Percentiles rank a stretch among this genome's conserved stretches.
phyloP scores from a whole-genome alignment of 371 early-diverging fungal species.

The Amoeboaphelidium occidentale region DNA sequence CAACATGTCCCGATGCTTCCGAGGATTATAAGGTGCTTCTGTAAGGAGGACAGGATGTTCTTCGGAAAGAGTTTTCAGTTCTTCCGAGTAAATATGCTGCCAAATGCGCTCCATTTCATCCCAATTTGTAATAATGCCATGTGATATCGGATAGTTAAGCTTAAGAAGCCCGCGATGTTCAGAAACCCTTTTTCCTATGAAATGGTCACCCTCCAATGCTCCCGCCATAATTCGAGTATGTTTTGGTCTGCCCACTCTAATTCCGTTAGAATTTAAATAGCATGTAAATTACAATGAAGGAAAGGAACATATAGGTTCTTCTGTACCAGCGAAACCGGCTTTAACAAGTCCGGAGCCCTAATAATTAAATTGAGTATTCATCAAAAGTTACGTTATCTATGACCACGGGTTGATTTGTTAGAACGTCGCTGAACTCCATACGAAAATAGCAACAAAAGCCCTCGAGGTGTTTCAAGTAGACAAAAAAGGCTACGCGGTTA shows the following conservation, averaged over 20 bases:
- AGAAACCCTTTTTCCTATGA: constrained; percentile 78
- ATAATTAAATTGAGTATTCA: not conserved
- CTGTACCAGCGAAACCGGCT: constrained; percentile 92
- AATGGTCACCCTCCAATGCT: constrained; percentile 73
- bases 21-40: constrained; percentile 80
- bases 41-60: constrained; percentile 92
- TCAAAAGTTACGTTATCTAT: constrained; percentile 33
- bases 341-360: constrained; percentile 18
- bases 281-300: constrained; percentile 40
- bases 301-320: constrained; percentile 74
- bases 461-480: no score
- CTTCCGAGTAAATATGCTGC: constrained; percentile 78
- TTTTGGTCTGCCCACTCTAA: constrained; percentile 77
- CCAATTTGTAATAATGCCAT: constrained; percentile 86
- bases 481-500: no score
- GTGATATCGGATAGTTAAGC: constrained; percentile 81
- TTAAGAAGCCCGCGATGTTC: constrained; percentile 72
- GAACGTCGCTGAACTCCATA: not conserved
- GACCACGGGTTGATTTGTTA: constrained; percentile 24
- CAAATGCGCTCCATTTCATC: constrained; percentile 93
- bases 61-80: constrained; percentile 72
- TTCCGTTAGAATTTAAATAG: not conserved
- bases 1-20: constrained; percentile 59
- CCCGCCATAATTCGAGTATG: constrained; percentile 92
- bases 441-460: no score